Conservation (phyloP, 345 rosid species). For the Cardamine resedifolia region DNA sequence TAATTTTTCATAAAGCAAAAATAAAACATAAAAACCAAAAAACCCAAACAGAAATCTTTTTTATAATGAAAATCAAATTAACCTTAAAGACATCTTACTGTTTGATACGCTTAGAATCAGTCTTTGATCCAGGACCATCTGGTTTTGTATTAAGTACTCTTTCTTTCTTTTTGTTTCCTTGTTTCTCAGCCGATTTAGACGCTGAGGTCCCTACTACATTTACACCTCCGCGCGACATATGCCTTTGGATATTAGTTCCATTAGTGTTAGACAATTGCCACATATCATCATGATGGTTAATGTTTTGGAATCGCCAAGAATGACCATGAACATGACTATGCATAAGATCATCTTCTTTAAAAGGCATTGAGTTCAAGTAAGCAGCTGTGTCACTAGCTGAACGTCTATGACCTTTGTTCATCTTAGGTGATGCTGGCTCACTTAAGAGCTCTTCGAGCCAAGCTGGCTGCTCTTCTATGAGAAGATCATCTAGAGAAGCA, state of each 20-base stretch:
- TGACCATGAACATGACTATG: conserved; percentile 35
- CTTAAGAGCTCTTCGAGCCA: conserved; percentile 68
- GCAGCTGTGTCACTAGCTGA: conserved; percentile 66
- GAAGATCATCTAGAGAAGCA: conserved; percentile 47
- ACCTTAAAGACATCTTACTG: conserved; percentile 35
- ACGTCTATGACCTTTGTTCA: conserved; percentile 51
- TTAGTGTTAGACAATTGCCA: conserved; percentile 34
- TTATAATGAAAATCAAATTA: background rate
- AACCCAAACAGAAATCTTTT: no score
- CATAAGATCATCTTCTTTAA: conserved; percentile 31
- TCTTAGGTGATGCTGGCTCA: conserved; percentile 51
- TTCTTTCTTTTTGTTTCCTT: conserved; percentile 31
- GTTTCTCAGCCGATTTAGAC: conserved; percentile 33
- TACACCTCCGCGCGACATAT: conserved; percentile 20
- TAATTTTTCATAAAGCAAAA: no score
- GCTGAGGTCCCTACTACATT: conserved; percentile 28
- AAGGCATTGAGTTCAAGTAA: conserved; percentile 39
- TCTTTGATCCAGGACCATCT: conserved; percentile 27
- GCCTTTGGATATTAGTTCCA: conserved; percentile 29
- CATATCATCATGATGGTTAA: conserved; percentile 40
- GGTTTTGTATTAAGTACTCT: conserved; percentile 18
- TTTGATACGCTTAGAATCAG: conserved; percentile 42
- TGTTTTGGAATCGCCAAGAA: conserved; percentile 50
- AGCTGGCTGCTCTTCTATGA: conserved; percentile 51
- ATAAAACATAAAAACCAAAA: no score